Evolutionary conservation across 768 basidiomycete genomes (phyloP).

Genomic region (Rhizopogon vesiculosus): DNA sequence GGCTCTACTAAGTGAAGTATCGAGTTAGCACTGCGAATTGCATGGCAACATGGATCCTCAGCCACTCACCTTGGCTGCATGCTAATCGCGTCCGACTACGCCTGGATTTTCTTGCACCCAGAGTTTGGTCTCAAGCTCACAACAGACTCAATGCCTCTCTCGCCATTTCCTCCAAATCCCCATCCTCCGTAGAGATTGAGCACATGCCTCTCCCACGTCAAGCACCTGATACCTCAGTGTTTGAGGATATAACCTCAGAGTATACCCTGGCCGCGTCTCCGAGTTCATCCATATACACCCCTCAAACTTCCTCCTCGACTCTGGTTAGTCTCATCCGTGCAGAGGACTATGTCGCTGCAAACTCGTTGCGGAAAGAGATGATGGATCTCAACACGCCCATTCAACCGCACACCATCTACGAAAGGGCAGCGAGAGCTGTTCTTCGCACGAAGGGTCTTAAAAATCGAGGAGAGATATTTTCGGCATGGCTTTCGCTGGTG

Average conservation of each 20-base stretch:
- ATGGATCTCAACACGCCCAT: slow-evolving; percentile 32
- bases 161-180: slow-evolving; percentile 21
- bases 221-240: slow-evolving; percentile 28
- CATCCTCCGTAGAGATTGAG: slow-evolving; percentile 30
- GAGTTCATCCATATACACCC: slow-evolving; percentile 9
- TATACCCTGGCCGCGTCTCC: slow-evolving; percentile 19
- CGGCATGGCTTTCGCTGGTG: slow-evolving; percentile 40
- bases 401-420: slow-evolving; percentile 30
- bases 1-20: not conserved
- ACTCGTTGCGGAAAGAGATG: slow-evolving; percentile 36
- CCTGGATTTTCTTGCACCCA: slow-evolving; percentile 8
- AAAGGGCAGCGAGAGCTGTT: slow-evolving; percentile 24
- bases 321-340: slow-evolving; percentile 18
- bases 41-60: slow-evolving; percentile 23
- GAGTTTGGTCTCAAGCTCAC: slow-evolving; percentile 14
- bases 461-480: slow-evolving; percentile 18
- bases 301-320: slow-evolving; percentile 19
- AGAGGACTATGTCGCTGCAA: slow-evolving; percentile 23
- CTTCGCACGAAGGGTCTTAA: slow-evolving; percentile 8
- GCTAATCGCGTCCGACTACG: slow-evolving; percentile 11
- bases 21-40: not conserved
- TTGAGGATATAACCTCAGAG: slow-evolving; percentile 31
- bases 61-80: slow-evolving; percentile 8
- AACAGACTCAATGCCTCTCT: slow-evolving; percentile 21
- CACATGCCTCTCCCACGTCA: slow-evolving; percentile 29